Percentiles rank a stretch among this genome's conserved stretches.
phyloP scores from a whole-genome alignment of 768 basidiomycete genomes.

The Pisolithus marmoratus region DNA sequence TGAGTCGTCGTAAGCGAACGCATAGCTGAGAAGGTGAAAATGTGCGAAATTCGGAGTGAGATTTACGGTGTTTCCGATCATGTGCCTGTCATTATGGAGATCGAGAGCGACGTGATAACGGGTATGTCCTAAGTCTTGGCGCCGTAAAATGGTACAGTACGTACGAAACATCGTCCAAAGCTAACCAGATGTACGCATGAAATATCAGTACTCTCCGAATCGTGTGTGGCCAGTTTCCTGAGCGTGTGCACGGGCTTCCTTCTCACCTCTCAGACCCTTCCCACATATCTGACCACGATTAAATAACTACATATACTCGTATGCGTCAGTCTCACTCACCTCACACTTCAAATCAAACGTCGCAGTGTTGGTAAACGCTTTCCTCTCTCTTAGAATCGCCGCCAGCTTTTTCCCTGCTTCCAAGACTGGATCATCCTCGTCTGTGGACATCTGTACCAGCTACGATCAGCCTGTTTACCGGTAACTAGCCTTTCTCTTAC shows the following conservation, averaged over 20 bases:
- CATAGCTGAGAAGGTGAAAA: constrained; percentile 55
- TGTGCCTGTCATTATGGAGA: constrained; percentile 74
- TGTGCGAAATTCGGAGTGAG: constrained; percentile 82
- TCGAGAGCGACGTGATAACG: constrained; percentile 40
- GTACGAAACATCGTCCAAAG: not conserved
- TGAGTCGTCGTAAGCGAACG: constrained; percentile 74
- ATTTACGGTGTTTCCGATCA: constrained; percentile 89
- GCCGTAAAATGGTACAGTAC: not conserved
- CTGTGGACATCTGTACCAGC: constrained; percentile 21
- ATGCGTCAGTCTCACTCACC: constrained; percentile 35
- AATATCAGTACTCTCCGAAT: constrained; percentile 75
- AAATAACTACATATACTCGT: constrained; percentile 3
- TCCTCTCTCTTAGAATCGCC: constrained; percentile 62
- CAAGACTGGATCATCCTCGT: constrained; percentile 50
- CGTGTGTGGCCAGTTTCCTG: constrained; percentile 77
- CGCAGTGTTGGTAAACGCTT: constrained; percentile 85
- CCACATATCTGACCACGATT: constrained; percentile 58
- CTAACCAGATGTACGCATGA: not conserved
- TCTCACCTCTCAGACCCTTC: constrained; percentile 87
- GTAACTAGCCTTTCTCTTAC: constrained; percentile 27
- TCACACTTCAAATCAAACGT: constrained; percentile 90
- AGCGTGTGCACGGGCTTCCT: constrained; percentile 86
- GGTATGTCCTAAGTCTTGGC: not conserved
- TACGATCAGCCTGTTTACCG: constrained; percentile 18
- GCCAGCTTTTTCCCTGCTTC: constrained; percentile 68